Percentiles rank a stretch among this genome's conserved stretches.
phyloP scores from a whole-genome alignment of 768 basidiomycete genomes.

The Boletus tylopilopsis region DNA sequence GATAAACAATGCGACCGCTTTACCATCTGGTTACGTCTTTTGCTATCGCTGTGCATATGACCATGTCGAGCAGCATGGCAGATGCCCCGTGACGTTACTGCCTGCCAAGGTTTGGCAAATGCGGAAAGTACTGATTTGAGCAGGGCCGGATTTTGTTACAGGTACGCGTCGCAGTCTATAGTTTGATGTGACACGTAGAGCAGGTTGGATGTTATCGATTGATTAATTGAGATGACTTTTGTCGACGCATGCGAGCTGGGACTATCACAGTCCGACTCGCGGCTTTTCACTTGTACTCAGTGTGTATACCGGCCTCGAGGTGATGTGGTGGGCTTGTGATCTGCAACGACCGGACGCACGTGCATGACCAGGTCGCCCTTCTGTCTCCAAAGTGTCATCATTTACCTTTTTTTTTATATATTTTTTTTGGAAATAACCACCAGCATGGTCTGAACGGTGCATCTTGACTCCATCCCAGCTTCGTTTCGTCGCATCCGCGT shows the following conservation, averaged over 20 bases:
- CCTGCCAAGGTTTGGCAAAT: slow-evolving; percentile 76
- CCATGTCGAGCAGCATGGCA: slow-evolving; percentile 70
- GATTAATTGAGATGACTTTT: neutral
- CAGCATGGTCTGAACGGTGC: slow-evolving; percentile 27
- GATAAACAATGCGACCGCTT: slow-evolving; percentile 82
- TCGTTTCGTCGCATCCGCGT: slow-evolving; percentile 9
- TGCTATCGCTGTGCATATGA: slow-evolving; percentile 91
- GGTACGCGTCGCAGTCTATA: slow-evolving; percentile 1
- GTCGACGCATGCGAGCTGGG: too few species aligned
- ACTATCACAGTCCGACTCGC: too few species aligned
- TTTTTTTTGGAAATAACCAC: slow-evolving; percentile 14
- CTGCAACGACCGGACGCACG: slow-evolving; percentile 17
- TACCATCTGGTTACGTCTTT: slow-evolving; percentile 92
- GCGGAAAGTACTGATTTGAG: slow-evolving; percentile 78
- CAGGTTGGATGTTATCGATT: slow-evolving; percentile 5
- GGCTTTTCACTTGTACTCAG: too few species aligned
- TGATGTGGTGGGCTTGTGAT: neutral
- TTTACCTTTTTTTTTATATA: neutral
- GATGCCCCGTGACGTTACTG: slow-evolving; percentile 85
- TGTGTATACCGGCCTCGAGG: neutral
- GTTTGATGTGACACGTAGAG: slow-evolving; percentile 6
- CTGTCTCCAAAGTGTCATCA: slow-evolving; percentile 13
- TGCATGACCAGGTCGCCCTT: slow-evolving; percentile 14
- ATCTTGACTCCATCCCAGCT: slow-evolving; percentile 8
- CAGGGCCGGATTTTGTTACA: neutral